These are phyloP conservation scores for Aspergillus luchuensis DNA, from an alignment of 2,329 filamentous ascomycete genomes.

Conservation along the genomic window DNA sequence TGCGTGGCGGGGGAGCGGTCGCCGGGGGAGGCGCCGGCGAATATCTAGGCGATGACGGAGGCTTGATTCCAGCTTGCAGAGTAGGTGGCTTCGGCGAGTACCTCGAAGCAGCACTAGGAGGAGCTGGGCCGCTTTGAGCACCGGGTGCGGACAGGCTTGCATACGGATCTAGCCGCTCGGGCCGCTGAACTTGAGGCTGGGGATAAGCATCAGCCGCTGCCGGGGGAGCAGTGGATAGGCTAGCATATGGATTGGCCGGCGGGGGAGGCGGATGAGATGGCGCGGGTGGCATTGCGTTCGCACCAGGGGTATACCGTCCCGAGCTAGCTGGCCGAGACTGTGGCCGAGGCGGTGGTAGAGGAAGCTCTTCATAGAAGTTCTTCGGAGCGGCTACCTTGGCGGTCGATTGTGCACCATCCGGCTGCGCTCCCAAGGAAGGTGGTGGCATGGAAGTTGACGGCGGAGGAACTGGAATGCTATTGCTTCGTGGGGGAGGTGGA, in stretches of 20 bases:
- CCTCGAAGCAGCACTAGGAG: conserved; percentile 36
- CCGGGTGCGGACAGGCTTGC: conserved; percentile 30
- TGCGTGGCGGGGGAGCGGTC: conserved; percentile 30
- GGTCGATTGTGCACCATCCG: conserved; percentile 33
- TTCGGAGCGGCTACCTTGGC: conserved; percentile 31
- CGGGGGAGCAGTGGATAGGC: conserved; percentile 23
- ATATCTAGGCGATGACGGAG: conserved; percentile 44
- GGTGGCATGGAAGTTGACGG: conserved; percentile 21
- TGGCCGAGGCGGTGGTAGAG: conserved; percentile 55
- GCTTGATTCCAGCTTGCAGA: conserved; percentile 36
- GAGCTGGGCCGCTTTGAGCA: conserved; percentile 31
- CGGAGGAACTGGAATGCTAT: conserved; percentile 55
- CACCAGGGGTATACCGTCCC: conserved; percentile 45
- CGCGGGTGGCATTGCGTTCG: conserved; percentile 27
- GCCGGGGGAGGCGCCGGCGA: conserved; percentile 48
- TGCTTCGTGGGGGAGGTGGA: conserved; percentile 62
- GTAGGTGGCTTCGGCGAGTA: conserved; percentile 46
- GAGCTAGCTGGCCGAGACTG: conserved; percentile 57
- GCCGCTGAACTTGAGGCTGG: conserved; percentile 33
- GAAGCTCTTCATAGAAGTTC: conserved; percentile 78
- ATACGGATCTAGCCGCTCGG: conserved; percentile 38
- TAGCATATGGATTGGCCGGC: conserved; percentile 23
- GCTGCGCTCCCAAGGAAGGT: conserved; percentile 26
- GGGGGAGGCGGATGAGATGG: conserved; percentile 17
- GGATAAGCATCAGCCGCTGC: conserved; percentile 19